Evolutionary conservation across 1,284 basidiomycete species (phyloP), one percentile per base, ranked within the genome.

Genomic region (Clitocybe nebularis): DNA sequence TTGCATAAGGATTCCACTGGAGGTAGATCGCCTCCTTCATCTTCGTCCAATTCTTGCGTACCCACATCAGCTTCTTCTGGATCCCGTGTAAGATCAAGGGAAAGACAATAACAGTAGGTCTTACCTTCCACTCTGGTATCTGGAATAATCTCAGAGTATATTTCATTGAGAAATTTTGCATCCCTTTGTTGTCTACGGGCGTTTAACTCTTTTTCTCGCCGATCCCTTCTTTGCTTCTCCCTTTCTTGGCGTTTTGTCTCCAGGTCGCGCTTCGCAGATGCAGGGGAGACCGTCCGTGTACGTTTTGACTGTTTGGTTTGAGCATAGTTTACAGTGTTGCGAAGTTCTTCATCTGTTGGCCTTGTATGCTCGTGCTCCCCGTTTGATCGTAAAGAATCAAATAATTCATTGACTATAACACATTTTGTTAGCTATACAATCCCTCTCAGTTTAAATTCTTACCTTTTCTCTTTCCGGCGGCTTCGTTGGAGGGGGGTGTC

Each of bases 401-500:
- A 56, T 36, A 65, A 50, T 24, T 54, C 50, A 20, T 59, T 47
- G 4, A 59, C 66, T 69, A 54, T 43, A 56, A 52, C 46, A 29
- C 21, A 30, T 29, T 14, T 9, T 22, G 8, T 24, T 16, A 17
- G 19, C 7, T 20, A 30, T 29, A 36, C 26, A 16, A n/a, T 24
- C 40, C 10, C 28, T 7, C 19, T 8, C 3, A 16, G 2, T 3
- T 11, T 32, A 32, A 6, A 5, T 2, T 32, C 32, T 44, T 45
- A 78, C 77, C 68, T 67, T 77, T 77, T 29, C 77, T 69, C 53
- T 77, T 77, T 9, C 48, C 45, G 11, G 59, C 50, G 10, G 60
- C 51, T 24, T 52, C 42, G 36, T 47, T 54, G 20, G n/a, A 53
- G 47, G 20, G 51, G 42, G 2, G 28, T 33, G n/a, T 42, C 25